phyloP scores from a whole-genome alignment of 2,329 filamentous ascomycete species.

The Elsinoe fawcettii region DNA sequence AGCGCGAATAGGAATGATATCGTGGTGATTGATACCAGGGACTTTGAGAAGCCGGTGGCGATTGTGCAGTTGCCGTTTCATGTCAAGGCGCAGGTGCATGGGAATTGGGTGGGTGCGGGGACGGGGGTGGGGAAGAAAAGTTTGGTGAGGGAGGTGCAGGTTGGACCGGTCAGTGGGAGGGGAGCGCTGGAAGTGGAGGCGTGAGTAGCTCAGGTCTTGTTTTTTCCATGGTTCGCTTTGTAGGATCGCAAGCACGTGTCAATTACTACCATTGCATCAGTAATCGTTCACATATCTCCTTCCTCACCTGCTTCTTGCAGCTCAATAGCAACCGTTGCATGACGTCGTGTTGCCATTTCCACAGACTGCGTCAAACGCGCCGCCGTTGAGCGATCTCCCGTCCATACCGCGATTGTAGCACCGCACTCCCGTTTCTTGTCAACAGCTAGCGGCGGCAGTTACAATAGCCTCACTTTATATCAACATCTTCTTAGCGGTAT shows the following conservation, averaged over 20 bases:
- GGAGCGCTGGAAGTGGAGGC: constrained; percentile 6
- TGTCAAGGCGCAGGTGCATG: constrained; percentile 13
- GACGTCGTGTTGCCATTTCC: neutral
- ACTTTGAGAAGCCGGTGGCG: constrained; percentile 34
- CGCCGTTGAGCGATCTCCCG: neutral
- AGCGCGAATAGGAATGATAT: constrained; percentile 35
- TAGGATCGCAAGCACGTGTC: too few species aligned
- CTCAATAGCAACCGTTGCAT: neutral
- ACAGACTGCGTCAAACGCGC: constrained; percentile 3
- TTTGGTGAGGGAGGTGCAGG: constrained; percentile 3
- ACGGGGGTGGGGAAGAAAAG: neutral
- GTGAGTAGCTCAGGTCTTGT: neutral
- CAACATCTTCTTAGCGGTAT: neutral
- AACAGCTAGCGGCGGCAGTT: neutral
- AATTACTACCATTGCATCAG: neutral
- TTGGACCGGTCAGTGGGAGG: constrained; percentile 10
- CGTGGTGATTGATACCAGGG: constrained; percentile 36
- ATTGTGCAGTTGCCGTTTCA: constrained; percentile 33
- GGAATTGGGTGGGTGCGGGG: constrained; percentile 8
- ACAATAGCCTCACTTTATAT: constrained; percentile 1
- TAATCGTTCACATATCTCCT: neutral
- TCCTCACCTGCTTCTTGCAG: neutral
- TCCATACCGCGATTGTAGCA: neutral
- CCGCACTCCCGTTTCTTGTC: neutral
- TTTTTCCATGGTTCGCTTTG: too few species aligned